Evolutionary conservation across 1,139 yeast species (phyloP), one percentile per base, ranked within the genome.

Genomic region (Candida dubliniensis): DNA sequence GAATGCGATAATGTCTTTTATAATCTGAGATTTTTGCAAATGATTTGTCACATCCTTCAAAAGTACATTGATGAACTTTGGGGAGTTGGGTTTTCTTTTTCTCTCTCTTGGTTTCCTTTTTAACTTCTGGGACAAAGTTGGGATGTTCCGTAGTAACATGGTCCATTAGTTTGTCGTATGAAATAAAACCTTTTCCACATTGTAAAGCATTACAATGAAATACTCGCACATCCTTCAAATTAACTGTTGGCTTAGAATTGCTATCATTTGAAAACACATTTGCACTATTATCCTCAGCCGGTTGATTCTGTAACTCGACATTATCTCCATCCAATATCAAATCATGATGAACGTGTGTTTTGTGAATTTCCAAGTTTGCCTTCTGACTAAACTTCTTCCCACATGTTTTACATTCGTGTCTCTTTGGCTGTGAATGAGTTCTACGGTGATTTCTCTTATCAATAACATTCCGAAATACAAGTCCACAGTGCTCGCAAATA

Each of bases 1-100:
- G 66, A 36, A 57, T 53, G 15, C 65, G 47, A 15, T 44, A 42
- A 41, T 61, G 66, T 39, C 66, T 52, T 8, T 56, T 56, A 46
- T 61, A 54, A 45, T 61, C 66, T 25, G 59, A 54, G 5, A 48
- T 44, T 39, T 61, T 61, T 24, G 54, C 54, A 47, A 60, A 61
- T 38, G 56, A 44, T 45, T 51, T 55, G 12, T 43, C 46, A 41
- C 65, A 60, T 7, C 51, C 56, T 31, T 42, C 48, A 25, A 42
- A 36, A 26, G 49, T 44, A 45, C 65, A 60, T 14, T 45, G 38
- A 39, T 60, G 62, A 14, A 49, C 44, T 40, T 55, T 59, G n/a
- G 54, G 52, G 11, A 48, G 42, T 12, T 36, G 35, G 10, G 52
- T 44, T 34, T 39, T 38, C 36, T 10, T n/a, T 8, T 31, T 39